A percentile compares a stretch with the other conserved stretches of the same genome.
Conservation (phyloP, 2,329 filamentous ascomycete species). For the Cladophialophora exuberans region DNA sequence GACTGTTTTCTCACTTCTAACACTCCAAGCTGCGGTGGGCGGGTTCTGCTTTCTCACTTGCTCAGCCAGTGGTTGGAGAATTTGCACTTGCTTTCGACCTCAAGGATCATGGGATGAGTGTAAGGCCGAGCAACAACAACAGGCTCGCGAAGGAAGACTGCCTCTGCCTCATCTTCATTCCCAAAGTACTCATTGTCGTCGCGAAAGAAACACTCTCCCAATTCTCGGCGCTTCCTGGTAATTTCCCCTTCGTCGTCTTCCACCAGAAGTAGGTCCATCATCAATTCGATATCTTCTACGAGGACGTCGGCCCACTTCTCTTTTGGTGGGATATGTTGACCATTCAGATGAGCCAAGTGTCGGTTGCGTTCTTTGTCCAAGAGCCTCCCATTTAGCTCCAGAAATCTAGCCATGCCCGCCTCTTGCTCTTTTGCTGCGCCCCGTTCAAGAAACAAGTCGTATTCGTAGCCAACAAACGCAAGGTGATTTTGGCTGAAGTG, state of each 20-base stretch:
- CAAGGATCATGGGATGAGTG: slow-evolving; percentile 7
- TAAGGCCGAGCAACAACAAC: slow-evolving; percentile 5
- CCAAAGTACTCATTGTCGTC: slow-evolving; percentile 23
- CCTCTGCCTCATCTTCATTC: slow-evolving; percentile 18
- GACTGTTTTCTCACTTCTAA: too few relatives aligned
- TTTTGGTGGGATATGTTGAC: slow-evolving; percentile 11
- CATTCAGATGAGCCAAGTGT: slow-evolving; percentile 19
- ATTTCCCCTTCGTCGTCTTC: neutral
- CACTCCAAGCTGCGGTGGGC: too few relatives aligned
- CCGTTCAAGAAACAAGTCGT: neutral
- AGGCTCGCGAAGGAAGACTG: slow-evolving; percentile 19
- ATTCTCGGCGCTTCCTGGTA: slow-evolving; percentile 1
- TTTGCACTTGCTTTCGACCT: slow-evolving; percentile 7
- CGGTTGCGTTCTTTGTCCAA: slow-evolving; percentile 30
- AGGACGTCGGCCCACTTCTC: neutral
- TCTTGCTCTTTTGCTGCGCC: neutral
- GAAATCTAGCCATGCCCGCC: slow-evolving; percentile 9
- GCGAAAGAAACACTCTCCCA: slow-evolving; percentile 5
- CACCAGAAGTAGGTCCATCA: neutral
- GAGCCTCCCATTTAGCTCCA: slow-evolving; percentile 29
- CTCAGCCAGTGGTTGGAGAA: slow-evolving; percentile 23
- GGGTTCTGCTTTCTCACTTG: neutral
- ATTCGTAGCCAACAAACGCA: slow-evolving; percentile 29
- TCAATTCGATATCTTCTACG: neutral
- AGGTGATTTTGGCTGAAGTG: slow-evolving; percentile 16